phyloP scores from a whole-genome alignment of 306 rosid species.

The Geum urbanum region DNA sequence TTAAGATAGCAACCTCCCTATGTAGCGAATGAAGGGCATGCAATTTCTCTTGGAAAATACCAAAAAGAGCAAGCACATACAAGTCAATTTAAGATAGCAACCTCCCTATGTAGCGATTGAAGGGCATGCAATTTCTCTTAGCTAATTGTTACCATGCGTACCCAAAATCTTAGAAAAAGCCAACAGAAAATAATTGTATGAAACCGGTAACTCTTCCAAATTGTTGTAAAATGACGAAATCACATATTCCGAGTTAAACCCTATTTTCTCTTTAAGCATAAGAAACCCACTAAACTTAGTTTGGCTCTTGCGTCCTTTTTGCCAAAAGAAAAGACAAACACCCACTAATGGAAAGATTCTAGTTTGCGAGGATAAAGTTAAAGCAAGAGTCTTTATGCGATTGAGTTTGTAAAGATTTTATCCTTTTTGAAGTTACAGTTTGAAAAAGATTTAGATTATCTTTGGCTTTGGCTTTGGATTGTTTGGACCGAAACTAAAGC shows the following conservation, averaged over 20 bases:
- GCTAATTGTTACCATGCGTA: not conserved
- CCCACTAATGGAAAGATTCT: constrained; percentile 7
- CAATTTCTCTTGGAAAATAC: too few species aligned
- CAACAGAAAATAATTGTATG: not conserved
- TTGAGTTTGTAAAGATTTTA: not conserved
- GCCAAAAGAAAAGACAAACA: not conserved
- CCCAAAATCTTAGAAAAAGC: not conserved
- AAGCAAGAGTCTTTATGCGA: not conserved
- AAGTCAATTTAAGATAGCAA: too few species aligned
- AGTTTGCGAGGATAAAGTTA: not conserved
- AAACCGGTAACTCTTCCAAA: not conserved
- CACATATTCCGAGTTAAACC: not conserved
- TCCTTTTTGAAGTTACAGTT: not conserved
- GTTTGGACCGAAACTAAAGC: too few species aligned
- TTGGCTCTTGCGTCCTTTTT: not conserved
- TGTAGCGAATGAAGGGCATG: too few species aligned
- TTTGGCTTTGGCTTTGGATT: too few species aligned
- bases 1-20: too few species aligned
- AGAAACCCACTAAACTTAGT: not conserved
- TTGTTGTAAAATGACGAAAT: not conserved
- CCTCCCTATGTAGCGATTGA: too few species aligned
- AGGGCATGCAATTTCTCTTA: too few species aligned
- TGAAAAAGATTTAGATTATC: not conserved
- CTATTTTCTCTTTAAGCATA: not conserved
- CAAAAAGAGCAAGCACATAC: too few species aligned